Evolutionary conservation across 2,329 filamentous ascomycete genomes (phyloP), one percentile per base, ranked within the genome.

Genomic region (Dactylellina drechsleri): DNA sequence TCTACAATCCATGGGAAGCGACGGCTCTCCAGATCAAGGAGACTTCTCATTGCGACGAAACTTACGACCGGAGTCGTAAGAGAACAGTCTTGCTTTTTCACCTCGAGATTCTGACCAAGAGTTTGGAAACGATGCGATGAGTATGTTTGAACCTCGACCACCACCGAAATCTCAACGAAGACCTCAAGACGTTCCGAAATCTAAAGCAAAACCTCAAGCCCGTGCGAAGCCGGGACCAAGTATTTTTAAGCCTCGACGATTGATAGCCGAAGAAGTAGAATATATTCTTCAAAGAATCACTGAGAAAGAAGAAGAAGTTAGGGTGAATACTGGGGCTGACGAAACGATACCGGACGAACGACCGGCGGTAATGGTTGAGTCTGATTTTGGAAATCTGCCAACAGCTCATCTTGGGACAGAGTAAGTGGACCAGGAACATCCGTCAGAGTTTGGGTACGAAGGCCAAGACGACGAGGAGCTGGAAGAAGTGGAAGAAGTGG

Each of bases 211-310:
- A 1, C 6, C 6, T 36, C 31, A 36, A 10, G 31, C 1, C 6
- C 31, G 31, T 7, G 6, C 5, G 6, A 8, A 8, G 31, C 31
- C 31, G 31, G 31, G 31, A 36, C 10, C 3, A 5, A 36, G 31
- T 23, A 52, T 72, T 3, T 72, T 72, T 31, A 59, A 53, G 31
- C 53, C 43, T 1, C 36, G 53, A 7, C 64, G 45, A 31, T 1
- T 64, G n/a, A 26, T 15, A 5, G n/a, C 49, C 15, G 40, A 10
- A 15, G 45, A 65, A 3, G 31, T 59, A 45, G 60, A 59, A 0
- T 16, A 53, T 43, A 64, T 72, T 15, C 60, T 72, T 12, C 31
- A 52, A 13, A 41, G 56, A 15, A 65, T 65, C 23, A 49, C 50
- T 2, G 59, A 36, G 13, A 31, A 23, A 10, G 58, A 72, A 4